phyloP scores from a whole-genome alignment of 2,329 filamentous ascomycete genomes.

The Microcera coccophila region DNA sequence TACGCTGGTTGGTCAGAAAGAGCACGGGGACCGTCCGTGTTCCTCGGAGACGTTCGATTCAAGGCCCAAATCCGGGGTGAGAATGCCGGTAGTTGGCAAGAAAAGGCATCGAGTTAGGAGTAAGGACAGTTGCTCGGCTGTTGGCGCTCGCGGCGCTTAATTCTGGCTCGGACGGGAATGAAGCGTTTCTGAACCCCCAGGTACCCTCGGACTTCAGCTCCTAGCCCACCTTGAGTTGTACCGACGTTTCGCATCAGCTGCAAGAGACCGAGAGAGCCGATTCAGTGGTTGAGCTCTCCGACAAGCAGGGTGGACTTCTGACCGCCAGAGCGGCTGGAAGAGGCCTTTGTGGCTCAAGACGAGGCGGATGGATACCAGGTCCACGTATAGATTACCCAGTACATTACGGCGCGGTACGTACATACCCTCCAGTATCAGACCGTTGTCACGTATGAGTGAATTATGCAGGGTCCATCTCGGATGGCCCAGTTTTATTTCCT shows the following conservation, averaged over 20 bases:
- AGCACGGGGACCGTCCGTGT: too few relatives aligned
- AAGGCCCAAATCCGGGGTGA: conserved; percentile 22
- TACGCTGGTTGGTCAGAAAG: conserved; percentile 2
- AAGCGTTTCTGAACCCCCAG: background rate
- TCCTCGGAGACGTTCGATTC: background rate
- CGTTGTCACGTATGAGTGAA: conserved; percentile 27
- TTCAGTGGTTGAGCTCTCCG: conserved; percentile 8
- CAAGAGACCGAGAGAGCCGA: conserved; percentile 15
- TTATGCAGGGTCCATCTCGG: conserved; percentile 9
- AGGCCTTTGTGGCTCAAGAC: conserved; percentile 6
- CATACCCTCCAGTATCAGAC: conserved; percentile 10
- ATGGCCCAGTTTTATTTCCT: conserved; percentile 4
- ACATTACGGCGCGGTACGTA: conserved; percentile 8
- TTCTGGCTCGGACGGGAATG: background rate
- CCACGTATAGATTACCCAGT: conserved; percentile 3
- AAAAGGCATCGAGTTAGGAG: background rate
- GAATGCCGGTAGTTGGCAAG: conserved; percentile 11
- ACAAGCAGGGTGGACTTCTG: conserved; percentile 5
- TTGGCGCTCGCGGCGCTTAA: background rate
- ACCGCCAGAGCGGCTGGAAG: conserved; percentile 13
- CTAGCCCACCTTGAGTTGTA: background rate
- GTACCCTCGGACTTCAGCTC: background rate
- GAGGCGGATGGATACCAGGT: conserved; percentile 1
- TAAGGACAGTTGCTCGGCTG: background rate
- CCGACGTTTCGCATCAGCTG: background rate